Conservation (phyloP, 768 basidiomycete species). For the Lentinula boryana region DNA sequence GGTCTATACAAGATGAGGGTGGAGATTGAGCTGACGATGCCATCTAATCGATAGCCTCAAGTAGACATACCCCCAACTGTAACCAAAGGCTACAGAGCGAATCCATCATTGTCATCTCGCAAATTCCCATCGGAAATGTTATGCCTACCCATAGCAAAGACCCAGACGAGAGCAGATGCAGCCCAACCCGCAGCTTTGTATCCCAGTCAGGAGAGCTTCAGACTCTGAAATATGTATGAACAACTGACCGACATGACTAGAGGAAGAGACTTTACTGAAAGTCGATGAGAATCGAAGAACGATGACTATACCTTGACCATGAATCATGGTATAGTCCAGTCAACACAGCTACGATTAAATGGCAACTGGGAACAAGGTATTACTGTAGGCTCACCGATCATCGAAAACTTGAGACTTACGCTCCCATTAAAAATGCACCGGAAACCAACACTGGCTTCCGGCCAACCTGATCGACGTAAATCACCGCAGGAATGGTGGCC, state of each 20-base stretch:
- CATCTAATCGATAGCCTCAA: not conserved
- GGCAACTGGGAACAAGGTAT: constrained; percentile 36
- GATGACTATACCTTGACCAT: constrained; percentile 37
- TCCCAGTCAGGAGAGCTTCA: not conserved
- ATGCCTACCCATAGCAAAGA: constrained; percentile 57
- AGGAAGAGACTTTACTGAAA: not conserved
- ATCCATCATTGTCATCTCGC: not conserved
- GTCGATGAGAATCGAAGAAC: too few species aligned
- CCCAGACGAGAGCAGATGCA: constrained; percentile 66
- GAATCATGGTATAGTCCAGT: constrained; percentile 50
- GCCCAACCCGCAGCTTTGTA: constrained; percentile 61
- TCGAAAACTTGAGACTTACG: constrained; percentile 23
- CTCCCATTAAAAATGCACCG: constrained; percentile 71
- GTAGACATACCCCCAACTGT: constrained; percentile 56
- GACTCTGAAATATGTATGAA: not conserved
- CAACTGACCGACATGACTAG: constrained; percentile 25
- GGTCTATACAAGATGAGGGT: constrained; percentile 22
- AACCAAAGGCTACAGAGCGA: constrained; percentile 47
- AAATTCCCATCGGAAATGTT: not conserved
- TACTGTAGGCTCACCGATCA: not conserved
- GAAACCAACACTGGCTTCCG: constrained; percentile 69
- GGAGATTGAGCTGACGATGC: not conserved
- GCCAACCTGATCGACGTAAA: constrained; percentile 75
- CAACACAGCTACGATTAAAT: constrained; percentile 64
- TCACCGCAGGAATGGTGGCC: constrained; percentile 74